Evolutionary conservation across 2,329 filamentous ascomycete species (phyloP).

Genomic region (Cladobotryum mycophilum): DNA sequence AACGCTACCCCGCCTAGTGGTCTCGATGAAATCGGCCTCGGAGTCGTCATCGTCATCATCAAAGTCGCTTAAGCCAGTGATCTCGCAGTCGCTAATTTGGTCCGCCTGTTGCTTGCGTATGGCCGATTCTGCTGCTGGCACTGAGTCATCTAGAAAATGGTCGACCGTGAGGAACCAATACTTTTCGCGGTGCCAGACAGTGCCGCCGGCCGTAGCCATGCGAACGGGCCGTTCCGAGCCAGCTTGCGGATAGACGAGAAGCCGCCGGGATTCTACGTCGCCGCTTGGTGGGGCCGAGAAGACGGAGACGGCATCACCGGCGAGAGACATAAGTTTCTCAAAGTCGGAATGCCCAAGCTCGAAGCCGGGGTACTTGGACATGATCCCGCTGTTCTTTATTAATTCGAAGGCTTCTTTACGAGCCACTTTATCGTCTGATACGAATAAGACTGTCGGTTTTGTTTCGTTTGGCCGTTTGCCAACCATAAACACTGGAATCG

Average conservation of each 20-base stretch:
- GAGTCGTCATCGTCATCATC: not conserved
- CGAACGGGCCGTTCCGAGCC: not conserved
- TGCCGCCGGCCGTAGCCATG: not conserved
- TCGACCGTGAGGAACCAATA: not conserved
- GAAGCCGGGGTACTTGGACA: not conserved
- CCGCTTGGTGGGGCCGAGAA: not conserved
- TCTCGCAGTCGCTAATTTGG: not conserved
- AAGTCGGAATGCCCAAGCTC: not conserved
- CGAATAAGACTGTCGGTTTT: not conserved
- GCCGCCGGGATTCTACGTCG: not conserved
- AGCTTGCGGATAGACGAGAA: not conserved
- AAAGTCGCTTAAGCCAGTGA: not conserved
- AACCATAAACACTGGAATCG: slow-evolving; percentile 1
- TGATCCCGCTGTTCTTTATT: not conserved
- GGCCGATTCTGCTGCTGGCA: not conserved
- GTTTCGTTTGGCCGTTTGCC: not conserved
- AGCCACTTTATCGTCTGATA: not conserved
- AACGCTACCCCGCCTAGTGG: no score
- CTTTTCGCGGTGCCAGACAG: not conserved
- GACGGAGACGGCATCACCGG: not conserved
- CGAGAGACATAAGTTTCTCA: not conserved
- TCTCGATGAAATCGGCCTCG: no score
- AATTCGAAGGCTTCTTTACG: not conserved
- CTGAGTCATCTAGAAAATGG: not conserved
- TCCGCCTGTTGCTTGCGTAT: not conserved